Evolutionary conservation across 1,139 yeast species (phyloP), one percentile per base, ranked within the genome.

Genomic region (Pichia sp.): DNA sequence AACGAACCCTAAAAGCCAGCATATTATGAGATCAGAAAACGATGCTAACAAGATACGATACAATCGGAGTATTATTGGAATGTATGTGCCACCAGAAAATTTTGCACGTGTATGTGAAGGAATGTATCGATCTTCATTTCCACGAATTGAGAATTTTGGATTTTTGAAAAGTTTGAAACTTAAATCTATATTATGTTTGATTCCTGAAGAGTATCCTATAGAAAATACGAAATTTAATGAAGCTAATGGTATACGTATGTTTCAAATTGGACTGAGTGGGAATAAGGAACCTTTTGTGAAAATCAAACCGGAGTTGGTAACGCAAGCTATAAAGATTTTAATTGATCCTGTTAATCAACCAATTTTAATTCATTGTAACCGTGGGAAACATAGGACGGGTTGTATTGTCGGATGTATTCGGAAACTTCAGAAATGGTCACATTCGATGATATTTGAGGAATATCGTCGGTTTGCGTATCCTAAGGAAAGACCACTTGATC

Each of bases 301-400:
- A 52, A 76, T 91, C 41, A 81, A 93, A 31, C 80, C 84, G 23
- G 81, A 78, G 31, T 68, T 84, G 34, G 78, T 91, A 35, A 83
- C 93, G 0, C 76, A 78, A 47, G 96, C 97, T 0, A 68, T 89
- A 47, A 80, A 82, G 54, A 80, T 88, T 22, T 87, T 88, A 13
- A 62, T 88, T 14, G 71, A 91, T 54, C 96, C 96, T 0, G 77
- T 61, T 15, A 89, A 91, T 61, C 97, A 88, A 45, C 98, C 98
- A 0, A 69, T 91, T 13, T 67, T 91, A 46, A 85, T 91, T 35
- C 98, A 91, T 63, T 91, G 98, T 63, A 91, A 91, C 62, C 69
- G 96, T 45, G 98, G 98, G 8, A 91, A 91, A 55, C 98, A 91
- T 60, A 73, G 98, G 52, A 91, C 98, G 0, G 98, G 98, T 0